These are phyloP conservation scores for Ascodesmis nigricans DNA, from an alignment of 495 filamentous ascomycete species.

Conservation along the genomic window DNA sequence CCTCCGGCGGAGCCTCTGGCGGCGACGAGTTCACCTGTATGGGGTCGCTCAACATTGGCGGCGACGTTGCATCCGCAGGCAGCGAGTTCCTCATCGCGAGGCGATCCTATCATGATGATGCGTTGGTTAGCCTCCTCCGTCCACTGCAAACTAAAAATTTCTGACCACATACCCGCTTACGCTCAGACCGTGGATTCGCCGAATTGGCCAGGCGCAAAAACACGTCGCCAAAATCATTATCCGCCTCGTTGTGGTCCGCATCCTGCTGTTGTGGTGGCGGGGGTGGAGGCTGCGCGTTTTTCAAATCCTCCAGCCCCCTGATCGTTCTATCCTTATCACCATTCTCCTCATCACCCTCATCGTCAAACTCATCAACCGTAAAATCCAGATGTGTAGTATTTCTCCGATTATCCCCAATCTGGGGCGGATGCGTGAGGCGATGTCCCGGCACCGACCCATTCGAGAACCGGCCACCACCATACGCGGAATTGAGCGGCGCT, in stretches of 20 bases:
- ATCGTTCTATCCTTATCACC: slow-evolving; percentile 22
- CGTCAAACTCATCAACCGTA: slow-evolving; percentile 8
- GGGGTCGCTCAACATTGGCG: slow-evolving; percentile 5
- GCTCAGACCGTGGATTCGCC: slow-evolving; percentile 25
- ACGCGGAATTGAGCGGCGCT: slow-evolving; percentile 12
- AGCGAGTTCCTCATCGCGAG: slow-evolving; percentile 11
- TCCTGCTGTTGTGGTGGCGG: slow-evolving; percentile 5
- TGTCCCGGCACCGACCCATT: slow-evolving; percentile 6
- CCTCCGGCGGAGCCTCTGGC: slow-evolving; percentile 1
- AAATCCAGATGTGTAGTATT: slow-evolving; percentile 4
- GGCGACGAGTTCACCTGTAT: slow-evolving; percentile 2
- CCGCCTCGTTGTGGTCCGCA: slow-evolving; percentile 7
- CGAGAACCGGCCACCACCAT: slow-evolving; percentile 9
- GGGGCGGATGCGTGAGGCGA: not conserved
- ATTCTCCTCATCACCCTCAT: slow-evolving; percentile 19
- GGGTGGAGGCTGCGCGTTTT: slow-evolving; percentile 2
- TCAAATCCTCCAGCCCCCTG: slow-evolving; percentile 19
- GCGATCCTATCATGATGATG: not conserved
- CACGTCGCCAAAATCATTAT: slow-evolving; percentile 33
- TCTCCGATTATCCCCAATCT: slow-evolving; percentile 3
- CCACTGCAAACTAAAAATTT: slow-evolving; percentile 9
- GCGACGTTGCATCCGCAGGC: slow-evolving; percentile 18
- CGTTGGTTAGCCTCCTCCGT: no score
- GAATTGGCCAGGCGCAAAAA: slow-evolving; percentile 41
- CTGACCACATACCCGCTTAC: slow-evolving; percentile 22